Percentiles rank a stretch among this genome's conserved stretches.
Conservation (phyloP, 106 monocot genomes). For the Ottelia alismoides region DNA sequence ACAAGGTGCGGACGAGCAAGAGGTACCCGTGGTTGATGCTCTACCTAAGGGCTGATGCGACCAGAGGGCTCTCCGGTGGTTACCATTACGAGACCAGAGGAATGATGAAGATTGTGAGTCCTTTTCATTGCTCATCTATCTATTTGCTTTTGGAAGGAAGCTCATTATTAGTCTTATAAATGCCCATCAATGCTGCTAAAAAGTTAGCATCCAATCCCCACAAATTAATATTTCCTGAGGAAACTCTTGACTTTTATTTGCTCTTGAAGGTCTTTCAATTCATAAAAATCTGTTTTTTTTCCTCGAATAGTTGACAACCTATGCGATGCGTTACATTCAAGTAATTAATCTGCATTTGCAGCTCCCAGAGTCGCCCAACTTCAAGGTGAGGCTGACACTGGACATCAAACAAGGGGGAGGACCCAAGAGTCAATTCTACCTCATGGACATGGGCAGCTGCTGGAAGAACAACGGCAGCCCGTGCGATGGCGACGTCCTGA, state of each 20-base stretch:
- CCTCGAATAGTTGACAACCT: neutral
- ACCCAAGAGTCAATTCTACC: constrained; percentile 76
- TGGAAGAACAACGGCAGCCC: constrained; percentile 81
- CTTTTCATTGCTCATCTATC: neutral
- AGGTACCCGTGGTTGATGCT: constrained; percentile 95
- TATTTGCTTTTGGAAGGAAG: too few relatives aligned
- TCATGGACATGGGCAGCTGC: constrained; percentile 92
- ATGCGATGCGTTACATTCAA: too few relatives aligned
- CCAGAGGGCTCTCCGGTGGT: constrained; percentile 65
- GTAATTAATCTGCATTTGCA: too few relatives aligned
- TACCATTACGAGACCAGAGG: constrained; percentile 84
- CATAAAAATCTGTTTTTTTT: too few relatives aligned
- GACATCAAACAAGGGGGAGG: constrained; percentile 70
- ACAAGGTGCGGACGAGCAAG: constrained; percentile 39
- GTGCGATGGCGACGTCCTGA: constrained; percentile 68
- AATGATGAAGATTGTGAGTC: constrained; percentile 60
- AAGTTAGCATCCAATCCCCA: too few relatives aligned
- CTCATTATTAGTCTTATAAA: too few relatives aligned
- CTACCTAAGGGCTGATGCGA: constrained; percentile 78
- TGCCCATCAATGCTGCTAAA: too few relatives aligned
- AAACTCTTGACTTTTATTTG: too few relatives aligned
- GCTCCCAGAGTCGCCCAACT: constrained; percentile 78
- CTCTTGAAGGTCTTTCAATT: too few relatives aligned
- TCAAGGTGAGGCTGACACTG: constrained; percentile 56
- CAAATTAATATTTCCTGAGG: too few relatives aligned